Conservation (phyloP, 805 yeast species). For the Pichia heedii region DNA sequence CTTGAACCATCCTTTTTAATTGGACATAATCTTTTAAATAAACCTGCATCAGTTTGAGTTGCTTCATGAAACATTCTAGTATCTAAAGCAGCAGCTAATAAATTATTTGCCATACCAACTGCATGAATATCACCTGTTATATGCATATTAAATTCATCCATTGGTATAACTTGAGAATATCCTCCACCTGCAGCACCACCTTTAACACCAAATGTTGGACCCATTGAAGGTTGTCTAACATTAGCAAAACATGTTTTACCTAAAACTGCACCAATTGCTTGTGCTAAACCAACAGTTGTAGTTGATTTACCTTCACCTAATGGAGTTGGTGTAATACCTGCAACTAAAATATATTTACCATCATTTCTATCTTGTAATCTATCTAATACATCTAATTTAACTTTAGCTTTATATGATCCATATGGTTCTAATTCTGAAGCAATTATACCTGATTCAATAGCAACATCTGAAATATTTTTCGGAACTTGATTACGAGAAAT, state of each 20-base stretch:
- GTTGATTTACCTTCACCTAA: constrained; percentile 97
- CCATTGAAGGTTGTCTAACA: constrained; percentile 97
- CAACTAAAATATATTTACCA: constrained; percentile 85
- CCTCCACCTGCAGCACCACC: constrained; percentile 99
- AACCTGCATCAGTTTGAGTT: constrained; percentile 68
- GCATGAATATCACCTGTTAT: constrained; percentile 98
- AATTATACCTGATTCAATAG: constrained; percentile 72
- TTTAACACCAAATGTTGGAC: constrained; percentile 97
- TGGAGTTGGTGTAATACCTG: constrained; percentile 98
- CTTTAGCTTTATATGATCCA: constrained; percentile 87
- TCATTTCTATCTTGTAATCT: constrained; percentile 56
- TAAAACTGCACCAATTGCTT: constrained; percentile 89
- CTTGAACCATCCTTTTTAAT: constrained; percentile 67
- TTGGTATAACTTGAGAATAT: constrained; percentile 93
- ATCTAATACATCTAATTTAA: constrained; percentile 57
- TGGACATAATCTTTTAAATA: constrained; percentile 82
- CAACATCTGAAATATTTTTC: constrained; percentile 66
- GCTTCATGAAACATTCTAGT: constrained; percentile 94
- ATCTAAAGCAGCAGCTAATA: constrained; percentile 93
- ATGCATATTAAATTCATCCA: constrained; percentile 98
- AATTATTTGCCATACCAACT: constrained; percentile 84
- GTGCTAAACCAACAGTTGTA: constrained; percentile 94
- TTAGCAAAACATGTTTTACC: constrained; percentile 80
- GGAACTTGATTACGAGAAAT: constrained; percentile 87
- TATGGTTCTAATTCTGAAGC: constrained; percentile 75